A percentile compares a stretch with the other conserved stretches of the same genome.
phyloP scores from a whole-genome alignment of 306 rosid genomes.

The Citrullus mucosospermus region DNA sequence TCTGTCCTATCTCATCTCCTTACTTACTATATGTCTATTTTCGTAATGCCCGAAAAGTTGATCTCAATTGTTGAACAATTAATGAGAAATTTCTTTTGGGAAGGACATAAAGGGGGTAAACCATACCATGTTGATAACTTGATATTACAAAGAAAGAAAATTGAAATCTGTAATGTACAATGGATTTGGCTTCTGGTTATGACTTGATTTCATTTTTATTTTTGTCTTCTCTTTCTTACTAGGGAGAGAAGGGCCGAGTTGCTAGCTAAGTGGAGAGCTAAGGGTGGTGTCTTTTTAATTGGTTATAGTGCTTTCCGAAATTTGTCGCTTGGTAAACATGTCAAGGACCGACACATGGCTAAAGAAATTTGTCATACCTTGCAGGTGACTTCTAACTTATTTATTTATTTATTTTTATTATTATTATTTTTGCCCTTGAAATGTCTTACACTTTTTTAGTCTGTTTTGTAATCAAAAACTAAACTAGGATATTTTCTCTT shows the following conservation, averaged over 20 bases:
- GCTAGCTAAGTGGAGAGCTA: constrained; percentile 81
- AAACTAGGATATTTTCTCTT: no score
- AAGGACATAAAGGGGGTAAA: no score
- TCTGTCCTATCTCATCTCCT: no score
- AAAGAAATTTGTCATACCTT: constrained; percentile 61
- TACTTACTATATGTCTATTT: no score
- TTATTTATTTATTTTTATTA: background rate
- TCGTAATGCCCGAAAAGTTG: no score
- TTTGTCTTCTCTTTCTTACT: constrained; percentile 21
- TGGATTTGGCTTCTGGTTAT: background rate
- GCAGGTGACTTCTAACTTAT: constrained; percentile 36
- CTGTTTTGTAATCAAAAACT: no score
- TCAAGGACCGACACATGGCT: constrained; percentile 65
- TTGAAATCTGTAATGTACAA: background rate
- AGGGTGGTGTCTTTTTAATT: constrained; percentile 88
- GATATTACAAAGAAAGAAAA: background rate
- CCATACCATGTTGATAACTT: background rate
- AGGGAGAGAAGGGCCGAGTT: constrained; percentile 76
- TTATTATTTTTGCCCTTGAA: background rate
- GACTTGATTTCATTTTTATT: background rate
- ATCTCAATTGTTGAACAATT: no score
- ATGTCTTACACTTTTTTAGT: background rate
- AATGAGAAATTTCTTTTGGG: no score
- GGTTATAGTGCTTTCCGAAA: constrained; percentile 84
- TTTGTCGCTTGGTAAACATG: constrained; percentile 69